phyloP scores from a whole-genome alignment of 495 filamentous ascomycete species.

The Lentithecium fluviatile region DNA sequence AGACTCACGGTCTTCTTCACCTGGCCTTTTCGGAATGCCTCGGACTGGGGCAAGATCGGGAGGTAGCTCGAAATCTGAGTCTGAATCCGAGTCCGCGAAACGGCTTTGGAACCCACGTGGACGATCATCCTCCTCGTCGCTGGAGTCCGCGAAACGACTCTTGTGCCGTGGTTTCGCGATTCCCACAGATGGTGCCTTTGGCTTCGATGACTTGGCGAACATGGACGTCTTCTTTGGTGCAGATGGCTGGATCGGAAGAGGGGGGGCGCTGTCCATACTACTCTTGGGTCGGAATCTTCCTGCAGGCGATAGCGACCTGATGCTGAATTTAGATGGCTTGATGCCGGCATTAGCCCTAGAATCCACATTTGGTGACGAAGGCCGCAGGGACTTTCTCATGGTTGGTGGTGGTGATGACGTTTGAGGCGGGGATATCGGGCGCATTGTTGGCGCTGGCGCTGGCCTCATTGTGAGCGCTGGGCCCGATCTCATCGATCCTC shows the following conservation, averaged over 20 bases:
- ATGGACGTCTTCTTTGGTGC: constrained; percentile 31
- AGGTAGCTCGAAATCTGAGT: constrained; percentile 43
- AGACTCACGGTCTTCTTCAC: constrained; percentile 60
- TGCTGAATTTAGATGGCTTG: constrained; percentile 44
- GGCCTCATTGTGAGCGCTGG: constrained; percentile 31
- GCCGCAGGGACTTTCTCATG: constrained; percentile 40
- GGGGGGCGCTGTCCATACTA: constrained; percentile 40
- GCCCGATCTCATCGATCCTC: constrained; percentile 53
- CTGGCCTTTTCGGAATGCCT: constrained; percentile 59
- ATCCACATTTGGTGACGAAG: constrained; percentile 36
- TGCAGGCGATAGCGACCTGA: constrained; percentile 47
- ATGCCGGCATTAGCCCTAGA: constrained; percentile 28
- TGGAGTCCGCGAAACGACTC: constrained; percentile 66
- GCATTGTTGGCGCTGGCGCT: constrained; percentile 17
- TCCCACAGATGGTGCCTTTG: constrained; percentile 39
- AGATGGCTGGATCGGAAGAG: constrained; percentile 51
- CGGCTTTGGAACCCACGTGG: constrained; percentile 61
- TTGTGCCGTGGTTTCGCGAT: constrained; percentile 43
- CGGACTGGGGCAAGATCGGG: constrained; percentile 57
- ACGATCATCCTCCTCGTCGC: constrained; percentile 61
- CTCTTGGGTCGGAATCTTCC: constrained; percentile 28
- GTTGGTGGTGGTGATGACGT: constrained; percentile 25
- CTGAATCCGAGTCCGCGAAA: constrained; percentile 81
- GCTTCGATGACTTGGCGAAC: constrained; percentile 50
- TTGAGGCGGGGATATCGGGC: constrained; percentile 10